phyloP scores from a whole-genome alignment of 139 green algal genomes.

The Chlamydomonas sp. region DNA sequence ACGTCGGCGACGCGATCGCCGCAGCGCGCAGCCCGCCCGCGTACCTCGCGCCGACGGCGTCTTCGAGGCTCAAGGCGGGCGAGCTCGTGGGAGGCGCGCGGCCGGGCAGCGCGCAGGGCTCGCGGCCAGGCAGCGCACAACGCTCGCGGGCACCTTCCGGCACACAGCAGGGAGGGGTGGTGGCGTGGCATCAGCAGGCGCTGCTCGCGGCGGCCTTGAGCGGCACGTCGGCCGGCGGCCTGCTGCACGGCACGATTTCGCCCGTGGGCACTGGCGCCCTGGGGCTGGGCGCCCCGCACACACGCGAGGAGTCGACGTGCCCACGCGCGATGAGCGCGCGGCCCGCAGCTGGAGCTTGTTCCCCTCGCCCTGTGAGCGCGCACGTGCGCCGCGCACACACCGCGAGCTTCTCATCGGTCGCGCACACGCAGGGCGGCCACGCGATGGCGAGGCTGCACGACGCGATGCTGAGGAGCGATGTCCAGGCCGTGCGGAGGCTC shows the following conservation, averaged over 20 bases:
- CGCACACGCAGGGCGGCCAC: constrained; percentile 1
- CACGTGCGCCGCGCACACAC: background rate
- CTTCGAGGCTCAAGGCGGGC: background rate
- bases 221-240: background rate
- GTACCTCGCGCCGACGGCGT: background rate
- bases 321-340: background rate
- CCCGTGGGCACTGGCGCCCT: background rate
- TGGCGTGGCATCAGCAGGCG: background rate
- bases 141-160: no score
- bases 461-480: background rate
- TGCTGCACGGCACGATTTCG: background rate
- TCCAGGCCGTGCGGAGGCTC: constrained; percentile 2
- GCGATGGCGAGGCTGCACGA: constrained; percentile 3
- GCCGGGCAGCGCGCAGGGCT: background rate
- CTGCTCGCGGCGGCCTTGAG: background rate
- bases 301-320: background rate
- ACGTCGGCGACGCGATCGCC: constrained; percentile 1
- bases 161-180: background rate
- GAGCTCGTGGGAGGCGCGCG: background rate
- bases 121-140: background rate
- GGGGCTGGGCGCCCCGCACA: background rate
- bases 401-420: constrained; percentile 9
- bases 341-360: no score
- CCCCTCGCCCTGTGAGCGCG: no score
- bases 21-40: background rate